Evolutionary conservation across 352 stramenopile species (phyloP), one percentile per base, ranked within the genome.

Genomic region (Globisporangium ultimum): DNA sequence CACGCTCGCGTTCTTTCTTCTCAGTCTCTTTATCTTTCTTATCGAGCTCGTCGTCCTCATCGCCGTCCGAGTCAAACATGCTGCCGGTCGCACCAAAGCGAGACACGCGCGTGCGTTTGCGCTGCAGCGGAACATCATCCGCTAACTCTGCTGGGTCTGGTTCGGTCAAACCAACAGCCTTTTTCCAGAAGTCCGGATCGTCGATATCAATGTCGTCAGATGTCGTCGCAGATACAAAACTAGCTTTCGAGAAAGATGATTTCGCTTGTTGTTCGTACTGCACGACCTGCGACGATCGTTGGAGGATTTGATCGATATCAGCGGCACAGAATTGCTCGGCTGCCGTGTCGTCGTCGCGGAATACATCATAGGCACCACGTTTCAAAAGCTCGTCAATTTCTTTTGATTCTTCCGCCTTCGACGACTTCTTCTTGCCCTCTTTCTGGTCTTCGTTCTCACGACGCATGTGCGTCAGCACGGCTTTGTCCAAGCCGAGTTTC

Each of bases 111-210:
- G 87, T 96, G 45, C 87, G 83, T 51, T 91, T 96, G 12, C 87
- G 87, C 55, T 96, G 87, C 48, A 91, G 70, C 8, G 84, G 86
- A 6, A 96, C 63, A 17, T 86, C 73, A 14, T 83, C 80, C 38
- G 79, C 70, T 1, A 71, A 53, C 60, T 91, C 86, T 3, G 68
- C 49, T 8, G 72, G 72, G 9, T 96, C 87, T 2, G 87, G 83
- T 8, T 96, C 87, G 3, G 67, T 76, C 14, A 96, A 51, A 7
- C 91, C 91, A 8, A 97, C 89, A 1, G 98, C 96, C 71, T 99
- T 99, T 60, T 98, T 98, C 98, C 98, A 99, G 60, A 99, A 99
- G 55, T 98, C 81, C 2, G 98, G 98, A 70, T 99, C 98, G 58
- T 99, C 92, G 17, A 99, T 88, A 68, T 99, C 93, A n/a, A 99